Evolutionary conservation across 495 filamentous ascomycete genomes (phyloP), one percentile per base, ranked within the genome.

Genomic region (Choiromyces venosus): DNA sequence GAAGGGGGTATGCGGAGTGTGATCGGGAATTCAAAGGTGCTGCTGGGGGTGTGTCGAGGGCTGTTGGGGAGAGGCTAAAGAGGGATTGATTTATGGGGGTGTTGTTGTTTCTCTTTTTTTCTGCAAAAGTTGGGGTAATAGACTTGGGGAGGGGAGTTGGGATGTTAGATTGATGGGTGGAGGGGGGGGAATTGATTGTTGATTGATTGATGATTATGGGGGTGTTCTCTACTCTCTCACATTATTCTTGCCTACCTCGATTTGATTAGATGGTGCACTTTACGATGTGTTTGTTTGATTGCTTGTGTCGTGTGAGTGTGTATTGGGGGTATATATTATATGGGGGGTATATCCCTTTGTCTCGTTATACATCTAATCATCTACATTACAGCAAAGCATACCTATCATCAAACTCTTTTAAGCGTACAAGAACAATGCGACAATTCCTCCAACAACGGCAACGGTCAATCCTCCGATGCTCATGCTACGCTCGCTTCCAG

Each of bases 1-100:
- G 95, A 70, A 89, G 96, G 80, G 96, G 94, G 14, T 98, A 93
- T 87, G 95, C 97, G 83, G 95, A 98, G 82, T 93, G 91, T 83
- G 92, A 93, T 81, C 86, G 80, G 74, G 88, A 85, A 77, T 83
- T 90, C 80, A 87, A 87, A 80, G 83, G 84, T 76, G 86, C 86
- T 37, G 82, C 86, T 16, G 82, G 82, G 72, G 84, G 87, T 44
- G 82, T 87, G 46, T 85, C 81, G 77, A 86, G 83, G 80, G 73
- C 75, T 37, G 78, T 75, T 70, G 78, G 78, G 21, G 79, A 80
- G 72, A 77, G 79, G 16, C 61, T 80, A 37, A 66, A 73, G 56
- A 73, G 77, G 52, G 52, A 61, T 61, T 61, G n/a, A 61, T 29
- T n/a, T n/a, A n/a, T n/a, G n/a, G n/a, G n/a, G n/a, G n/a, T 3